Base-by-base conservation (phyloP, 1,284 basidiomycete genomes). In the Trichosporon ovoides region DNA sequence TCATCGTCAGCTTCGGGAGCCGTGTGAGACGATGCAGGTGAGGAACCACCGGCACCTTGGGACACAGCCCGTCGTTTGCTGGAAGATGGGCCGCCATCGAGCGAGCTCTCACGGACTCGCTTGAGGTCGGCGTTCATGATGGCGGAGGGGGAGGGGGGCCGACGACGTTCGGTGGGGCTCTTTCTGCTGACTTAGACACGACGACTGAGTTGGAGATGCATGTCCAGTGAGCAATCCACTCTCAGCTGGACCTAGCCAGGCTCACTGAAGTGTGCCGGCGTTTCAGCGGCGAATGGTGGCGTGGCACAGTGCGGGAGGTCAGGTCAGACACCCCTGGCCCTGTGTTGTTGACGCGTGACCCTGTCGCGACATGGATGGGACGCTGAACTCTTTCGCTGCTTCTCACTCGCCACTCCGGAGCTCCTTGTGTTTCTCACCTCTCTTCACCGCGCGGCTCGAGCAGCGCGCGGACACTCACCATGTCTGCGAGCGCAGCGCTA, bases 61-160 rank as follows among this genome's bases (percentile, higher is more conserved):
- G 43, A 18, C 24, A 74, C 19, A 2, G 70, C 67, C 24, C 74
- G 43, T 46, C 69, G 55, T 60, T 76, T 76, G 9, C 68, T 64
- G 2, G 66, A 63, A 3, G 69, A 65, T 50, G 59, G 57, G 6
- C 57, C 64, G 52, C 67, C 68, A 35, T 76, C 73, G 35, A 68
- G 53, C 35, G 63, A 64, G 53, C 59, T 63, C 52, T 73, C 74
- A 54, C 74, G 68, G 43, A 76, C 71, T 63, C 74, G 60, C 58
- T 76, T 76, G 40, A 75, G 68, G 65, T 76, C 74, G 46, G 71
- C 72, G 65, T 72, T 76, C 74, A 76, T 76, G 19, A 22, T 64
- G 50, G 22, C 40, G 22, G 22, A 38, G 9, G 11, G 50, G 50
- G 33, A 36, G 24, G 37, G 19, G 19, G 18, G 20, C 35, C 18